Conservation (phyloP, 345 rosid genomes). For the Sonneratia caseolaris region DNA sequence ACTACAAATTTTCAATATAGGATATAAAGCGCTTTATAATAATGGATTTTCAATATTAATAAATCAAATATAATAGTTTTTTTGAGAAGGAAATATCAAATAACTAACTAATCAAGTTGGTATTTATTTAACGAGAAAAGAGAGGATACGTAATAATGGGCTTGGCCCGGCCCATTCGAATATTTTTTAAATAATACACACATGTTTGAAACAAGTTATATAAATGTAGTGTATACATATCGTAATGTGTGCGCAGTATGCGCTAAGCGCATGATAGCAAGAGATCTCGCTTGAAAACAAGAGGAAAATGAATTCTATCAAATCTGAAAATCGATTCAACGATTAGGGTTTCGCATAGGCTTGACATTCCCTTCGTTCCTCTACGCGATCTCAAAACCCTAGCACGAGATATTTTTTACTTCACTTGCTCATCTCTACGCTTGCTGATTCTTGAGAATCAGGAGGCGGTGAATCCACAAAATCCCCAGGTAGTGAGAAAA, state of each 20-base stretch:
- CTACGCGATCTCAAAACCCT: background rate
- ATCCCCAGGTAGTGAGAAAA: slow-evolving; percentile 11
- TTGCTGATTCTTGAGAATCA: background rate
- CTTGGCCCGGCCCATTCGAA: background rate
- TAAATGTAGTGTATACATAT: too few relatives aligned
- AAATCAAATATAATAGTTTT: too few relatives aligned
- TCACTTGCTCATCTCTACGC: background rate
- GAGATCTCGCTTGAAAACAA: too few relatives aligned
- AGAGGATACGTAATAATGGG: background rate
- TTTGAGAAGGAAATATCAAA: too few relatives aligned
- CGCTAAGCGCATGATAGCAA: background rate
- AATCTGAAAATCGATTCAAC: background rate
- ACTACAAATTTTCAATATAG: too few relatives aligned
- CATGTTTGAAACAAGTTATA: background rate
- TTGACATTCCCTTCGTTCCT: background rate
- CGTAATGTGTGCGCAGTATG: background rate
- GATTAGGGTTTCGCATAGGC: background rate
- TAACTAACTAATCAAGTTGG: too few relatives aligned
- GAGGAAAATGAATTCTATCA: background rate
- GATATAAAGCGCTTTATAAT: too few relatives aligned
- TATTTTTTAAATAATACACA: too few relatives aligned
- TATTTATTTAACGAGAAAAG: too few relatives aligned
- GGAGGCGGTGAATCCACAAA: background rate
- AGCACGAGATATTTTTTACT: background rate
- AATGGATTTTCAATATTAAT: too few relatives aligned